Evolutionary conservation across 2,329 filamentous ascomycete genomes (phyloP), one percentile per base, ranked within the genome.

Genomic region (Aspergillus candidus): DNA sequence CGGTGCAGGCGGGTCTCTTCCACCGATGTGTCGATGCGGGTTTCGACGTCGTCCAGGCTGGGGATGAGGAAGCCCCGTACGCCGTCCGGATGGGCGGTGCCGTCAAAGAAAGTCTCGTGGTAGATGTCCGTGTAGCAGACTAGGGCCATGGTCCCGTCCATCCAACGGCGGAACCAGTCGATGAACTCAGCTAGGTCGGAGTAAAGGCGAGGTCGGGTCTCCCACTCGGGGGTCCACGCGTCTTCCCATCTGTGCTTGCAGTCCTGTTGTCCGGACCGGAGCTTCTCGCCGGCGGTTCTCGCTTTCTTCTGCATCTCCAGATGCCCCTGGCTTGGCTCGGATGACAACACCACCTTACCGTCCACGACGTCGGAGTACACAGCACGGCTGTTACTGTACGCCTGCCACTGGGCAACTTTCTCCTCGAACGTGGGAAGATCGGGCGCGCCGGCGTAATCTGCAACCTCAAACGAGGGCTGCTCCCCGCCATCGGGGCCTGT

Each of bases 101-200:
- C 61, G 33, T 66, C 52, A 35, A 61, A 66, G 40, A 65, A 68
- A 6, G 57, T 38, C 17, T 47, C 17, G 33, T 62, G 61, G 12
- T 55, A 55, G 6, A 61, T 65, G 34, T 63, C 52, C 5, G 53
- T 53, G 12, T 47, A 35, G 14, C 40, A 51, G 12, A 34, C 34
- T 6, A 46, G 37, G 8, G n/a, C 13, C 10, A 58, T 51, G 11
- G 55, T 55, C 4, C 39, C 37, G 11, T 60, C 49, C 11, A 61
- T 43, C 60, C 59, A 63, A 18, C 29, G 17, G 14, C 51, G 53
- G 22, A 61, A 56, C 34, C 40, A 44, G 14, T 47, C 43, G 13
- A 42, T 50, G 22, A 50, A 59, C 0, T 29, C 39, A 10, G 52
- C 51, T 3, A 38, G 41, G 35, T 43, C 46, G n/a, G 45, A 46